Conservation (phyloP, 2,329 filamentous ascomycete species). For the Rachicladosporium sp. region DNA sequence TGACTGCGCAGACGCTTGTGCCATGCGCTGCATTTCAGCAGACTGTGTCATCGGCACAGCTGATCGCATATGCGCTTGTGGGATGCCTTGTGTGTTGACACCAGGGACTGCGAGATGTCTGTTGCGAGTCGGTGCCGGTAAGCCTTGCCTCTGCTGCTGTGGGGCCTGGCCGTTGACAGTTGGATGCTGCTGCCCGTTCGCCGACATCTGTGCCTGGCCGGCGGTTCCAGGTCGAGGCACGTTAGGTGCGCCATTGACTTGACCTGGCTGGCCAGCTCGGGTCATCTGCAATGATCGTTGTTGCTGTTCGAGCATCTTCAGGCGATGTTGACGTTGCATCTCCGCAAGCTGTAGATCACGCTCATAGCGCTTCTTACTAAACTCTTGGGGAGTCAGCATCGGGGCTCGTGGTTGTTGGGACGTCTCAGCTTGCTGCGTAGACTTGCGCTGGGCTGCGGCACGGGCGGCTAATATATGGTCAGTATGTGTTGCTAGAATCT, state of each 20-base stretch:
- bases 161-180: slow-evolving; percentile 25
- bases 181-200: slow-evolving; percentile 14
- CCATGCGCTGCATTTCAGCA: slow-evolving; percentile 15
- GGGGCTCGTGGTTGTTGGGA: slow-evolving; percentile 21
- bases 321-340: slow-evolving; percentile 47
- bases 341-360: slow-evolving; percentile 58
- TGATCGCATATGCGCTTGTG: slow-evolving; percentile 44
- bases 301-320: slow-evolving; percentile 45
- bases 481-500: too few relatives aligned
- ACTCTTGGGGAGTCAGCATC: slow-evolving; percentile 72
- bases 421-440: slow-evolving; percentile 23
- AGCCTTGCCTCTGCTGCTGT: slow-evolving; percentile 25
- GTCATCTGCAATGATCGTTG: slow-evolving; percentile 27
- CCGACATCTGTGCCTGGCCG: slow-evolving; percentile 13
- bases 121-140: slow-evolving; percentile 37
- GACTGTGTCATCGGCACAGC: slow-evolving; percentile 11
- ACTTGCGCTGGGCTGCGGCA: slow-evolving; percentile 70
- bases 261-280: slow-evolving; percentile 22
- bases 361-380: slow-evolving; percentile 80
- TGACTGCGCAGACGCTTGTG: slow-evolving; percentile 15
- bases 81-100: slow-evolving; percentile 46
- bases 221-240: slow-evolving; percentile 16
- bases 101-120: slow-evolving; percentile 37
- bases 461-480: slow-evolving; percentile 15
- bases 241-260: slow-evolving; percentile 18